Base-by-base conservation (phyloP, 2,329 filamentous ascomycete species). In the Ophiobolus disseminans region DNA sequence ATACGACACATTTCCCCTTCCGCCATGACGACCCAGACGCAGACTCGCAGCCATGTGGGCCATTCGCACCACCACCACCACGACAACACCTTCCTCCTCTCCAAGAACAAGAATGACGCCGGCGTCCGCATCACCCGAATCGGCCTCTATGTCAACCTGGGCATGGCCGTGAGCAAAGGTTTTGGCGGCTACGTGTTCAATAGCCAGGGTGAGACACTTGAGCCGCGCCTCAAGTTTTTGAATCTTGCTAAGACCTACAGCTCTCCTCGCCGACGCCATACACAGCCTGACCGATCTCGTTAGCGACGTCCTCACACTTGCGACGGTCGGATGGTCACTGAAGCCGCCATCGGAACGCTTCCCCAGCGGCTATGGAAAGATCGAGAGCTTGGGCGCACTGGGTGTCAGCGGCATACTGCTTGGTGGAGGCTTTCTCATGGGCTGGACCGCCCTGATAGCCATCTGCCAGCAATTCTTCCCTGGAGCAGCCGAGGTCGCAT, bases 201-300 rank as follows among this genome's bases (percentile, higher is more conserved):
- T 74, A 97, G 92, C 35, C 91, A 97, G 76, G 78, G 73, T 70
- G 58, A 55, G 63, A 14, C n/a, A n/a, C 3, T 32, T 32, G 30
- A 3, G 3, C 2, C n/a, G 7, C 3, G 30, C 9, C n/a, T n/a
- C n/a, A n/a, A n/a, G n/a, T n/a, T n/a, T n/a, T n/a, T n/a, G 13
- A 44, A 14, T 13, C 2, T 37, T 26, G 40, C 67, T 72, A 40
- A 71, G 54, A n/a, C 35, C 2, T 31, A 63, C 67, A 69, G 88
- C 90, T 49, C 89, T 96, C 80, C 80, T 92, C 50, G 92, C 94
- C 68, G 94, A 99, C 73, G 94, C 91, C 46, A 93, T 96, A 78
- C 94, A 99, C 77, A 93, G 91, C 65, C 82, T 97, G 60, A 96
- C 93, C 39, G 94, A 99, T 75, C 84, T 99, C 47, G 91, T 96